phyloP scores from a whole-genome alignment of 495 filamentous ascomycete species.

The Tuber borchii region DNA sequence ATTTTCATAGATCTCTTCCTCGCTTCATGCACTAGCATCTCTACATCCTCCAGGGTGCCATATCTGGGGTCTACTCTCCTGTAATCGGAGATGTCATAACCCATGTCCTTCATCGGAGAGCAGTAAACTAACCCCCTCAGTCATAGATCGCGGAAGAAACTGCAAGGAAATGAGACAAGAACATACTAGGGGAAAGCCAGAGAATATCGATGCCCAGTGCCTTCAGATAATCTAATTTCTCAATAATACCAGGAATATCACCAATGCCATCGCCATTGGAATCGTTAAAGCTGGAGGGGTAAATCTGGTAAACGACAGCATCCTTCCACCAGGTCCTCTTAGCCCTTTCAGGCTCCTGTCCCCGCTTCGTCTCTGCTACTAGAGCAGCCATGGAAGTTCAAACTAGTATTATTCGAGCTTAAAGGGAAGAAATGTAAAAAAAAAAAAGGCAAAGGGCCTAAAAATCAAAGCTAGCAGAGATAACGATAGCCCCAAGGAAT shows the following conservation, averaged over 20 bases:
- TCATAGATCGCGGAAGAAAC: background rate
- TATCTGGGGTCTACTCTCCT: slow-evolving; percentile 56
- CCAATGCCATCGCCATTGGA: slow-evolving; percentile 62
- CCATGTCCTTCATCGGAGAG: slow-evolving; percentile 59
- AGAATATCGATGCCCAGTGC: slow-evolving; percentile 59
- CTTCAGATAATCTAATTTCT: slow-evolving; percentile 60
- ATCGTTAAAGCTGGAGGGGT: slow-evolving; percentile 61
- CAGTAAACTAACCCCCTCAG: slow-evolving; percentile 50
- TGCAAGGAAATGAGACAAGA: background rate
- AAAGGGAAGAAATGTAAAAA: background rate
- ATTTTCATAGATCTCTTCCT: slow-evolving; percentile 60
- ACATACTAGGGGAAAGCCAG: slow-evolving; percentile 56
- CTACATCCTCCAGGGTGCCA: slow-evolving; percentile 59
- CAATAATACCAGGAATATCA: slow-evolving; percentile 61
- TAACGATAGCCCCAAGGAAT: background rate
- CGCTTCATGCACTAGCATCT: slow-evolving; percentile 54
- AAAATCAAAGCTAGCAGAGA: background rate
- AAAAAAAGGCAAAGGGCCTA: background rate
- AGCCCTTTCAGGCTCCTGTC: slow-evolving; percentile 5
- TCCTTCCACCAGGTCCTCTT: slow-evolving; percentile 38
- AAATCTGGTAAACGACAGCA: slow-evolving; percentile 59
- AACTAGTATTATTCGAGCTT: background rate
- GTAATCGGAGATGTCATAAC: slow-evolving; percentile 66
- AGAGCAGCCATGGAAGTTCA: background rate
- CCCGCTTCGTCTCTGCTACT: background rate